Evolutionary conservation across 768 basidiomycete species (phyloP).

Genomic region (Phanerodontia chrysosporium): DNA sequence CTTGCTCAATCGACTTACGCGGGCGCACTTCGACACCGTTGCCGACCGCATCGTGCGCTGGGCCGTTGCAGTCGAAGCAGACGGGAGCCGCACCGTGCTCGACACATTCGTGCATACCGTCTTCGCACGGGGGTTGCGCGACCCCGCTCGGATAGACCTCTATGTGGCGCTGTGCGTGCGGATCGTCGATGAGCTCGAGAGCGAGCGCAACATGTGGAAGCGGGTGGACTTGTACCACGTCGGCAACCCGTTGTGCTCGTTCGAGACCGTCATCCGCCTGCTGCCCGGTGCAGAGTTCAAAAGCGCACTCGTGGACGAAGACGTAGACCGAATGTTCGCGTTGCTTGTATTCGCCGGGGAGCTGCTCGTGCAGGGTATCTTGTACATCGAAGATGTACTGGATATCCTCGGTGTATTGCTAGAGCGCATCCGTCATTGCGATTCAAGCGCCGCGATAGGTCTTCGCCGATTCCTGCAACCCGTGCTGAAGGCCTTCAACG

Average conservation of each 20-base stretch:
- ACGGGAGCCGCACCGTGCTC: conserved; percentile 44
- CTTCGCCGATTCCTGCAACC: conserved; percentile 20
- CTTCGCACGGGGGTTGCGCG: conserved; percentile 52
- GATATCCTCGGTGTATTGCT: conserved; percentile 19
- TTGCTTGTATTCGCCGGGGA: conserved; percentile 19
- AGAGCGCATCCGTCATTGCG: conserved; percentile 7
- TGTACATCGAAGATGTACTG: conserved; percentile 18
- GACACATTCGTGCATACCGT: conserved; percentile 48
- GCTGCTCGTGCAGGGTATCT: conserved; percentile 20
- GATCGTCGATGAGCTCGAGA: conserved; percentile 39
- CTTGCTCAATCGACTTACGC: conserved; percentile 55
- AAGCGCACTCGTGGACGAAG: background rate
- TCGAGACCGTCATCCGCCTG: conserved; percentile 13
- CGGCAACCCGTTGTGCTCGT: conserved; percentile 16
- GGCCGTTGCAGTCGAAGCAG: conserved; percentile 43
- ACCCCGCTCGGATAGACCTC: conserved; percentile 46
- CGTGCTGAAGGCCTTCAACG: conserved; percentile 18
- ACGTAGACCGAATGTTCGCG: background rate
- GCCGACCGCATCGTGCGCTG: conserved; percentile 45
- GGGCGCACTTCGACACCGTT: conserved; percentile 47
- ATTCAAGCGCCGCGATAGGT: conserved; percentile 13
- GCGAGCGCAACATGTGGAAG: conserved; percentile 23
- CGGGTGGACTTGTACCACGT: conserved; percentile 19
- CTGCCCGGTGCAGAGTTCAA: conserved; percentile 11
- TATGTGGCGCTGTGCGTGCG: conserved; percentile 49